phyloP scores from a whole-genome alignment of 257 asterid species.

The Nicotiana noctiflora region DNA sequence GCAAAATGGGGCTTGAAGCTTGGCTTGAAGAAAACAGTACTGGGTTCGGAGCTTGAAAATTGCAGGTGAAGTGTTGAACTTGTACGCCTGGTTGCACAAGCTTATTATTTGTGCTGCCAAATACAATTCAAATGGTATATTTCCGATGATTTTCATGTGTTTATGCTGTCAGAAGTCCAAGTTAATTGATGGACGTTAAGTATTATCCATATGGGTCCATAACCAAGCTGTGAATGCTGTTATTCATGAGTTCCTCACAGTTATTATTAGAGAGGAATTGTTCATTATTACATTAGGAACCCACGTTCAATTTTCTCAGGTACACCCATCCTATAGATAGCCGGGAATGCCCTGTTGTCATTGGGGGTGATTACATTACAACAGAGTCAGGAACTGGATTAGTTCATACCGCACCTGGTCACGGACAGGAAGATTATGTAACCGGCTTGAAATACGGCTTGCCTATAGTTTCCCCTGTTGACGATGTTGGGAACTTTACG shows the following conservation, averaged over 20 bases:
- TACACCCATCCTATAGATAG: constrained; percentile 75
- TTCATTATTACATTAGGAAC: neutral
- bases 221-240: neutral
- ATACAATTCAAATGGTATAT: neutral
- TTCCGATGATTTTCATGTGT: neutral
- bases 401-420: constrained; percentile 99
- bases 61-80: constrained; percentile 46
- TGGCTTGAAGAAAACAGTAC: constrained; percentile 49
- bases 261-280: neutral
- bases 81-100: neutral
- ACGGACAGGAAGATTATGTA: constrained; percentile 89
- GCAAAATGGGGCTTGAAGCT: constrained; percentile 85
- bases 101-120: neutral
- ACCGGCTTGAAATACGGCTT: constrained; percentile 86
- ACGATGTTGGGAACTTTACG: constrained; percentile 82
- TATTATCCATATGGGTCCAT: neutral
- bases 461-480: constrained; percentile 86
- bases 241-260: neutral
- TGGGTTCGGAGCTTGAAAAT: constrained; percentile 85
- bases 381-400: constrained; percentile 98
- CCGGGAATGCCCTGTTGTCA: constrained; percentile 80
- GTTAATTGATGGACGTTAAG: neutral
- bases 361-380: constrained; percentile 94
- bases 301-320: constrained; percentile 33
- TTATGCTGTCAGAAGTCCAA: neutral